Evolutionary conservation across 2,329 filamentous ascomycete species (phyloP), one percentile per base, ranked within the genome.

Genomic region (Fusarium staphyleae): DNA sequence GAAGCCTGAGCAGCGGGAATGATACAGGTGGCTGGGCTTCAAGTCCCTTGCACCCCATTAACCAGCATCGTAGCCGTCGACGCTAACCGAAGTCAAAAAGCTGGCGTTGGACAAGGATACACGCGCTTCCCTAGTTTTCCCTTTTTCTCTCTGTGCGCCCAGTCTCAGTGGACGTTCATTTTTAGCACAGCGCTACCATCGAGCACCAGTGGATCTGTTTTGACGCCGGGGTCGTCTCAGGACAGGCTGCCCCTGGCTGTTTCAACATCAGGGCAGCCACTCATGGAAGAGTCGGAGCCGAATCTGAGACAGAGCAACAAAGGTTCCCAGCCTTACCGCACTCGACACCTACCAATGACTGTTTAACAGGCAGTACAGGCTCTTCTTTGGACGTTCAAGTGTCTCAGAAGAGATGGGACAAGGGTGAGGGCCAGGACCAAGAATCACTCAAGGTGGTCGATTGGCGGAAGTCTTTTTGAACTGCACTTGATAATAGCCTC

Each of bases 201-300:
- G 18, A 36, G 32, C 36, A 52, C 34, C 16, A 32, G 19, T 26
- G 24, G 39, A 5, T 36, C 2, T 30, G 42, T 3, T 37, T 53
- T 61, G 48, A 57, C 60, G 44, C 52, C 53, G 60, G 40, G 26
- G 16, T 15, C 37, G 60, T 63, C 56, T 63, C 60, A 63, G 57
- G 60, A 43, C 36, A 45, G 42, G 61, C 40, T 22, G 16, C 49
- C 60, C 57, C 55, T 60, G 53, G 53, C 35, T 52, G 65, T 68
- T 68, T 68, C 65, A 68, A 54, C 55, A 53, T 68, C 60, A 68
- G 66, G 65, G 41, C 60, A 56, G 45, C 65, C 60, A 66, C 48
- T 66, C 47, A 49, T 22, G n/a, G 37, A 2, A 24, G 34, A 36
- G 9, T 15, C 34, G 16, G 9, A 29, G 19, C 26, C 28, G 33